Evolutionary conservation across 2,329 filamentous ascomycete species (phyloP).

Genomic region (Stagonosporopsis rhizophila): DNA sequence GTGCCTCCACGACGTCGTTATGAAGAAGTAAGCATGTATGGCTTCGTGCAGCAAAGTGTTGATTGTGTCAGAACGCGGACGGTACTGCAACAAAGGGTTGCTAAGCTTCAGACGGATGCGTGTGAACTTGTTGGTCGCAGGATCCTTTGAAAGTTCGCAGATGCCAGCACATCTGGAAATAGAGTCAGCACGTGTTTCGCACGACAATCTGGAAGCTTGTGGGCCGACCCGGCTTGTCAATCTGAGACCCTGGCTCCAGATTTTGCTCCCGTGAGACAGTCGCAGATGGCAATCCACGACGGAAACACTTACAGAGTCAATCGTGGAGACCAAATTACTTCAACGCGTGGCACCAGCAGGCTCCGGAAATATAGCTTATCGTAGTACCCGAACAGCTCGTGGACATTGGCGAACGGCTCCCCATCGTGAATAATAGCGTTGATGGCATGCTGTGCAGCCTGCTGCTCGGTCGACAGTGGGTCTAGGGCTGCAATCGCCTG

Average conservation of each 20-base stretch:
- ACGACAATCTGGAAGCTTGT: conserved; percentile 16
- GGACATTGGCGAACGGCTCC: conserved; percentile 52
- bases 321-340: conserved; percentile 53
- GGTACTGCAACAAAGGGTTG: conserved; percentile 54
- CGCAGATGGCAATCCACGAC: conserved; percentile 7
- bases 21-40: conserved; percentile 57
- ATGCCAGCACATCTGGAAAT: conserved; percentile 52
- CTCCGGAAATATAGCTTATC: conserved; percentile 53
- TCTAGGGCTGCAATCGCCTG: conserved; percentile 48
- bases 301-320: conserved; percentile 50
- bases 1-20: conserved; percentile 54
- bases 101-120: conserved; percentile 54
- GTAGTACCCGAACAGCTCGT: conserved; percentile 51
- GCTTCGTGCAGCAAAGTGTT: conserved; percentile 56
- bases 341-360: conserved; percentile 50
- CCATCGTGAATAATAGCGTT: conserved; percentile 47
- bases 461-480: conserved; percentile 43
- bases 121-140: conserved; percentile 46
- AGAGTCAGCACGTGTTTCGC: conserved; percentile 26
- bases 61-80: conserved; percentile 52
- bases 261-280: conserved; percentile 12
- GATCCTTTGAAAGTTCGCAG: conserved; percentile 53
- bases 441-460: conserved; percentile 43
- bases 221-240: conserved; percentile 18
- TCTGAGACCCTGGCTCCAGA: conserved; percentile 12